Base-by-base conservation (phyloP, 306 rosid genomes). In the Arachis stenosperma region DNA sequence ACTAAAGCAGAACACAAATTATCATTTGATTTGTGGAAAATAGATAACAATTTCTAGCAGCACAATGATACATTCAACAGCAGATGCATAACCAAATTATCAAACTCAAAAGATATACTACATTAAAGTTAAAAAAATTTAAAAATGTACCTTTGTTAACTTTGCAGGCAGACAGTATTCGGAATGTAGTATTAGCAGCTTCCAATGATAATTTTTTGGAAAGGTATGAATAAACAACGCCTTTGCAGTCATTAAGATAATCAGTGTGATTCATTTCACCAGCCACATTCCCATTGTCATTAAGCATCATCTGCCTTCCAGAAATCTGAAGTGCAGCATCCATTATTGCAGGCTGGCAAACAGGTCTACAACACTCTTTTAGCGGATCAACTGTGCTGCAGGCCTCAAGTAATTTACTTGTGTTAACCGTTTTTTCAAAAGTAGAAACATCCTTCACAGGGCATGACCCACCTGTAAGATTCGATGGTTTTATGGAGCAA, bases 311-410 rank as follows among this genome's bases (percentile, higher is more conserved):
- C 62, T 88, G 93, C 53, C 83, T 75, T 66, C 93, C 98, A 7
- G 98, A 85, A 54, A 95, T 88, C 85, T 88, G 81, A 62, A 91
- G 90, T 27, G 98, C 91, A 42, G 98, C 99, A 17, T 90, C 99
- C 93, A 81, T 84, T 79, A 91, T 85, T 71, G 96, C 99, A 75
- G 86, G 96, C 84, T 88, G 97, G 80, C 97, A 95, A 81, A 90
- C 64, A 50, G 98, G 98, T 69, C 98, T 88, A 81, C 99, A 95
- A 74, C 98, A 95, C 86, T 95, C 99, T 84, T 91, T 95, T 65
- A 95, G 93, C 52, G 92, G 96, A 86, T 95, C 99, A 81, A 95
- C 88, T 40, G 86, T 74, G 77, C 83, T 83, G 75, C 99, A 95
- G n/a, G 98, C 92, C 85, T 91, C 97, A 52, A 95, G 81, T 74